phyloP scores from a whole-genome alignment of 306 rosid genomes.

The Purshia tridentata region DNA sequence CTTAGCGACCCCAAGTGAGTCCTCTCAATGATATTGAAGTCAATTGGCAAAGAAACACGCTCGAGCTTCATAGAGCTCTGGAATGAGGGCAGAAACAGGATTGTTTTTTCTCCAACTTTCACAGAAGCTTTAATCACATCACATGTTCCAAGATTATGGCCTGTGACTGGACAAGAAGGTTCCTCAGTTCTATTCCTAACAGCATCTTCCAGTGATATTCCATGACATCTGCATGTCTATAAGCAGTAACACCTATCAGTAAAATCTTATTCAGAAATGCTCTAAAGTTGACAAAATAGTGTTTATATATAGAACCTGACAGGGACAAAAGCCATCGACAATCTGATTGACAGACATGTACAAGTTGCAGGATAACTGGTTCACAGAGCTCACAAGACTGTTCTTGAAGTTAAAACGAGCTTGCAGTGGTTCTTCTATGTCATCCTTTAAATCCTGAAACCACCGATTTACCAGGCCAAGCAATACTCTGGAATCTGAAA shows the following conservation, averaged over 20 bases:
- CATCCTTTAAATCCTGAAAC: conserved; percentile 62
- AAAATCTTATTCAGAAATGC: conserved; percentile 20
- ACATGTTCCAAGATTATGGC: conserved; percentile 45
- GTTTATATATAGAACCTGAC: conserved; percentile 47
- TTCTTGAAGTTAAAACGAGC: conserved; percentile 58
- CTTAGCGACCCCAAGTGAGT: conserved; percentile 60
- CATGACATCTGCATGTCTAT: conserved; percentile 83
- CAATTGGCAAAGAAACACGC: conserved; percentile 49
- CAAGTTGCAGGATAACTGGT: conserved; percentile 63
- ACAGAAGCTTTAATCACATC: conserved; percentile 51
- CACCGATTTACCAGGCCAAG: conserved; percentile 61
- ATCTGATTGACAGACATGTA: conserved; percentile 45
- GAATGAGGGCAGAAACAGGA: conserved; percentile 61
- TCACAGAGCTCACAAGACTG: conserved; percentile 50
- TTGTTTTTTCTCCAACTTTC: conserved; percentile 58
- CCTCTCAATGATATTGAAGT: conserved; percentile 51
- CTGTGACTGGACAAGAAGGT: conserved; percentile 56
- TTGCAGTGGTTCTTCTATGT: conserved; percentile 52
- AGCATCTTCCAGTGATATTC: conserved; percentile 47
- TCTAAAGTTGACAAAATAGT: not conserved
- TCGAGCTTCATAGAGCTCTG: conserved; percentile 40
- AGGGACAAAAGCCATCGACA: conserved; percentile 44
- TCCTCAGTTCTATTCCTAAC: conserved; percentile 27
- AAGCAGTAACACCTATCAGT: conserved; percentile 25
- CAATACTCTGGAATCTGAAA: conserved; percentile 72